Base-by-base conservation (phyloP, 1,139 yeast genomes). In the Scheffersomyces titani region DNA sequence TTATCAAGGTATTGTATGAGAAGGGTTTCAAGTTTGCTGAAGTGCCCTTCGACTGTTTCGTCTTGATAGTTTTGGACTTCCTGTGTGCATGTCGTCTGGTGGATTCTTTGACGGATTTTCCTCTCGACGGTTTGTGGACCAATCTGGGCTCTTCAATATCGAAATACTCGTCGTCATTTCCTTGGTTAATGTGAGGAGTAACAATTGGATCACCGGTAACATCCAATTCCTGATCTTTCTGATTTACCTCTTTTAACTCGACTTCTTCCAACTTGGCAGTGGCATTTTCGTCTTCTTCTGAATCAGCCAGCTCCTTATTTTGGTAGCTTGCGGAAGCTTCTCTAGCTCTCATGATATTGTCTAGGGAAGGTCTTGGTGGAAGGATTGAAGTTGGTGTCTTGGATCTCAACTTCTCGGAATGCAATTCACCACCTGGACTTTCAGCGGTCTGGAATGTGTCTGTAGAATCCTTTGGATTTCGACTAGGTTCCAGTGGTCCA, bases 1-100 rank as follows among this genome's bases (percentile, higher is more conserved):
- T 82, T 9, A 87, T 83, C 53, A 87, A 72, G 0, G 90, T 85
- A 52, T 81, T 81, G 62, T 85, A 83, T 9, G 87, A 83, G 61
- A 86, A 85, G 5, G 89, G 87, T 57, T 77, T 75, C 54, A 82
- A 70, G 44, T 69, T 74, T 16, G 65, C 52, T 9, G 59, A 52
- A 2, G 45, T 49, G 7, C 56, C 50, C 47, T 66, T 62, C n/a
- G 64, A 53, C 52, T 65, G 64, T 44, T 58, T 55, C 49, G 63
- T 61, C 53, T 64, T 68, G 19, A 65, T 64, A 51, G 61, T 57
- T 55, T 59, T 64, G 51, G 54, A 52, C 48, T 62, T 55, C 51
- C 47, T 57, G 20, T 55, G 61, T 3, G 50, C 45, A 3, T 56
- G 57, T 7, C 19, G 20, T 19, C 59, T 61, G 4, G 70, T 75